Evolutionary conservation across 2,329 filamentous ascomycete species (phyloP).

Genomic region (Colletotrichum sp.): DNA sequence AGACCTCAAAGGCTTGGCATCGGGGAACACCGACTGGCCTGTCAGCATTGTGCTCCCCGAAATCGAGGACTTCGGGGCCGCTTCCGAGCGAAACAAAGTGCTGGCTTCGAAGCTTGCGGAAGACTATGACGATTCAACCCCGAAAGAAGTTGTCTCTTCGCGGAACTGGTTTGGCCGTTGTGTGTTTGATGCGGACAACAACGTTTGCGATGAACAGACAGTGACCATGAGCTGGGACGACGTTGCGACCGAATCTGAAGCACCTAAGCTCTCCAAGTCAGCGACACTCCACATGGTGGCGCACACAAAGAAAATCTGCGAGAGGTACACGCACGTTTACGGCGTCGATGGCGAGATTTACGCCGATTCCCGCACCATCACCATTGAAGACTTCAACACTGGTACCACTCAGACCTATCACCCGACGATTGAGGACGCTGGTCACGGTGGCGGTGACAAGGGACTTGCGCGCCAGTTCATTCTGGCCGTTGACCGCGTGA

Average conservation of each 20-base stretch:
- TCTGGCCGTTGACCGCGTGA: conserved; percentile 78
- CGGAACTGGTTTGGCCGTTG: conserved; percentile 90
- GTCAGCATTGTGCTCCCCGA: conserved; percentile 89
- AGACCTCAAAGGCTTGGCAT: conserved; percentile 61
- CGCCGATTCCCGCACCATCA: conserved; percentile 81
- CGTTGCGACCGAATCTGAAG: conserved; percentile 40
- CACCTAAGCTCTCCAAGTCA: conserved; percentile 61
- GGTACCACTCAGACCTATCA: conserved; percentile 13
- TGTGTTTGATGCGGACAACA: conserved; percentile 91
- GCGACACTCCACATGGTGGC: conserved; percentile 95
- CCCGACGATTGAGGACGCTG: conserved; percentile 18
- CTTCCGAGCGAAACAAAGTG: conserved; percentile 41
- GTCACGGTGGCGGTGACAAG: conserved; percentile 20
- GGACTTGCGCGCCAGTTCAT: conserved; percentile 82
- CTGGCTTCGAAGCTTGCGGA: conserved; percentile 49
- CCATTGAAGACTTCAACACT: conserved; percentile 61
- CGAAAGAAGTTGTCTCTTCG: conserved; percentile 49
- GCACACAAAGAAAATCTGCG: conserved; percentile 84
- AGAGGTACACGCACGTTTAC: conserved; percentile 84
- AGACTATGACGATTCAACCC: conserved; percentile 57
- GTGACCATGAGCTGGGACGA: conserved; percentile 91
- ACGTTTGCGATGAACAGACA: conserved; percentile 90
- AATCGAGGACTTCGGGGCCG: conserved; percentile 74
- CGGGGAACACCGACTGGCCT: conserved; percentile 78
- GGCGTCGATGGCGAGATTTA: conserved; percentile 85